phyloP scores from a whole-genome alignment of 805 yeast genomes.

The Candida railenensis region DNA sequence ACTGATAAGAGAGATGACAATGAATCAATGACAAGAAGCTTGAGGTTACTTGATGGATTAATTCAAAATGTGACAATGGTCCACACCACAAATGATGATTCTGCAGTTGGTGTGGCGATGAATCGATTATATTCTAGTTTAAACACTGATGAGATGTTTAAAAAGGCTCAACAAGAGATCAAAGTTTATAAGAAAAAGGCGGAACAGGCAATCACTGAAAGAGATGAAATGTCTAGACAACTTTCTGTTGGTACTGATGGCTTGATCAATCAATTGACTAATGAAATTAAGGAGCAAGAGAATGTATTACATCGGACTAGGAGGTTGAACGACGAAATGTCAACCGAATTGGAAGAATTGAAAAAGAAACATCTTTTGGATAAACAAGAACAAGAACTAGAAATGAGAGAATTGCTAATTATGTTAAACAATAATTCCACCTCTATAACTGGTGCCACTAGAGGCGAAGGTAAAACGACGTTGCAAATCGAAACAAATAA shows the following conservation, averaged over 20 bases:
- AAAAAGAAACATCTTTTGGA: conserved; percentile 60
- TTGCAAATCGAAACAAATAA: conserved; percentile 32
- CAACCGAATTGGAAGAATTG: conserved; percentile 60
- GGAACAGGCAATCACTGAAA: conserved; percentile 57
- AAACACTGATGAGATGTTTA: conserved; percentile 83
- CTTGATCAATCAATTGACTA: conserved; percentile 55
- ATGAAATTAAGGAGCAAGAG: conserved; percentile 64
- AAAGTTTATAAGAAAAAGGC: conserved; percentile 50
- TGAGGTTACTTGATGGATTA: conserved; percentile 63
- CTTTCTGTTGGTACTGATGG: conserved; percentile 77
- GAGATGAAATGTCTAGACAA: conserved; percentile 63
- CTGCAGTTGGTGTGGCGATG: conserved; percentile 68
- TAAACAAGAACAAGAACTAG: conserved; percentile 73
- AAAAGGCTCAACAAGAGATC: conserved; percentile 60
- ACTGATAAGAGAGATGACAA: conserved; percentile 47
- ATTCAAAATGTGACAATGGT: conserved; percentile 60
- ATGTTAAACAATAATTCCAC: conserved; percentile 47
- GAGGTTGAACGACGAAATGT: conserved; percentile 58
- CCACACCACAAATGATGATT: conserved; percentile 46
- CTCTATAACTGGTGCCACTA: conserved; percentile 24
- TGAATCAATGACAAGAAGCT: conserved; percentile 49
- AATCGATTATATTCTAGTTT: conserved; percentile 69
- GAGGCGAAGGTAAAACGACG: conserved; percentile 33
- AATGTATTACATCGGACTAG: conserved; percentile 57
- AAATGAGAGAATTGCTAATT: conserved; percentile 70